Percentiles rank a stretch among this genome's conserved stretches.
phyloP scores from a whole-genome alignment of 1,284 basidiomycete species.

The Trametes sp. region DNA sequence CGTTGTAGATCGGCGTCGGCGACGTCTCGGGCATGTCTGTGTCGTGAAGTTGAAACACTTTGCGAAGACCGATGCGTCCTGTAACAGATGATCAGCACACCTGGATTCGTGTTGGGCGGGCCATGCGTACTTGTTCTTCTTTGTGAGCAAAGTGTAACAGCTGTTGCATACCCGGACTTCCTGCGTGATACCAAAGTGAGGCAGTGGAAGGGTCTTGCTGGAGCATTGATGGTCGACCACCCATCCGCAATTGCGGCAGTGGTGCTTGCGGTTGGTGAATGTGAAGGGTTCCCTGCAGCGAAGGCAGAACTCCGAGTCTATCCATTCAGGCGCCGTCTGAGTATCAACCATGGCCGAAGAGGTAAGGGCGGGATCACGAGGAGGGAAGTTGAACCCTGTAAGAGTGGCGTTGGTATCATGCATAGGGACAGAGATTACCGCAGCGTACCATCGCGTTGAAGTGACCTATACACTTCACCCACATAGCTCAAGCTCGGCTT shows the following conservation, averaged over 20 bases:
- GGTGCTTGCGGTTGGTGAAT: conserved; percentile 98
- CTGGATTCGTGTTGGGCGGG: not conserved
- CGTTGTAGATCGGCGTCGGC: conserved; percentile 92
- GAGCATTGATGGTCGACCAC: conserved; percentile 97
- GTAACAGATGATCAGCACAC: not conserved
- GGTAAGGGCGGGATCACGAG: conserved; percentile 72
- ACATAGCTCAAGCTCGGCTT: conserved; percentile 81
- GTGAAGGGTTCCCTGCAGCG: conserved; percentile 92
- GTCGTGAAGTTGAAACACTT: conserved; percentile 56
- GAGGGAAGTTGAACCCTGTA: conserved; percentile 84
- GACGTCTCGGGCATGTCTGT: conserved; percentile 65
- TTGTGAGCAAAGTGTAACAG: conserved; percentile 80
- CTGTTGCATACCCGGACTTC: conserved; percentile 95
- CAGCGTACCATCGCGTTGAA: conserved; percentile 75
- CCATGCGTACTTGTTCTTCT: conserved; percentile 48
- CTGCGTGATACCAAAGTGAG: conserved; percentile 94
- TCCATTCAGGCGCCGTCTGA: conserved; percentile 93
- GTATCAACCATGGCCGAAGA: conserved; percentile 89
- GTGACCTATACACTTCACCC: conserved; percentile 80
- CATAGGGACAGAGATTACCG: not conserved
- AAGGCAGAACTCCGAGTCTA: conserved; percentile 94
- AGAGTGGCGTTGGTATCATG: conserved; percentile 5
- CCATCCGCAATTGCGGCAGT: conserved; percentile 97
- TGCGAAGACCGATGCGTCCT: conserved; percentile 57
- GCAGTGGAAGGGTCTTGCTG: conserved; percentile 84